These are phyloP conservation scores for Aspergillus fructus DNA, from an alignment of 2,329 filamentous ascomycete species.

Conservation along the genomic window DNA sequence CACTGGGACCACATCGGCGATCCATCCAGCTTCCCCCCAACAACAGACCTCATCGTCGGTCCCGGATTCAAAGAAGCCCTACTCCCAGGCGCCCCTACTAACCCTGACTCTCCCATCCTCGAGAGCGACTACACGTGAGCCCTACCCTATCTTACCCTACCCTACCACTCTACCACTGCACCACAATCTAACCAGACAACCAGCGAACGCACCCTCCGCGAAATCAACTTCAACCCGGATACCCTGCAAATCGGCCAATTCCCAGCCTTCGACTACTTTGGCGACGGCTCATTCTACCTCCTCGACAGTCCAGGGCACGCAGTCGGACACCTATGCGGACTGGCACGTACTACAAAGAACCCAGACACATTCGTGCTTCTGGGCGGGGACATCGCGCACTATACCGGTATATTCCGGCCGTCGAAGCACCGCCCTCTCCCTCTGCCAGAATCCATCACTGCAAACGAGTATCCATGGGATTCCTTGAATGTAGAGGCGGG, in stretches of 20 bases:
- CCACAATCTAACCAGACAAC: not conserved
- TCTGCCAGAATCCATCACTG: not conserved
- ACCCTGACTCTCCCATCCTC: conserved; percentile 15
- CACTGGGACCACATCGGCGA: conserved; percentile 33
- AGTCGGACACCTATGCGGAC: conserved; percentile 30
- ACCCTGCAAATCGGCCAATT: conserved; percentile 33
- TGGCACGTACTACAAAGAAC: conserved; percentile 26
- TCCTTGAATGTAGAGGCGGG: not conserved
- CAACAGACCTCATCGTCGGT: conserved; percentile 25
- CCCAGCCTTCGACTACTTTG: conserved; percentile 50
- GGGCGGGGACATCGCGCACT: conserved; percentile 28
- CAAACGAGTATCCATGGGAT: not conserved
- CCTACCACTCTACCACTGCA: no score
- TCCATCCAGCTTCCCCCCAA: conserved; percentile 23
- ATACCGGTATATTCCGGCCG: conserved; percentile 34
- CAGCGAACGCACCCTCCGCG: conserved; percentile 16
- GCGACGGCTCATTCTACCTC: conserved; percentile 58
- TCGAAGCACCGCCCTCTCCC: conserved; percentile 8
- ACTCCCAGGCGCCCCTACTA: conserved; percentile 21
- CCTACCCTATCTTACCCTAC: not conserved
- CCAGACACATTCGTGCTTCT: conserved; percentile 26
- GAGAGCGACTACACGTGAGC: conserved; percentile 19
- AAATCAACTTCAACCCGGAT: conserved; percentile 17
- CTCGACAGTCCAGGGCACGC: conserved; percentile 40
- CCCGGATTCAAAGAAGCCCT: conserved; percentile 21